A percentile compares a stretch with the other conserved stretches of the same genome.
Evolutionary conservation across 306 rosid genomes (phyloP).

Genomic region (Cucumis melo): DNA sequence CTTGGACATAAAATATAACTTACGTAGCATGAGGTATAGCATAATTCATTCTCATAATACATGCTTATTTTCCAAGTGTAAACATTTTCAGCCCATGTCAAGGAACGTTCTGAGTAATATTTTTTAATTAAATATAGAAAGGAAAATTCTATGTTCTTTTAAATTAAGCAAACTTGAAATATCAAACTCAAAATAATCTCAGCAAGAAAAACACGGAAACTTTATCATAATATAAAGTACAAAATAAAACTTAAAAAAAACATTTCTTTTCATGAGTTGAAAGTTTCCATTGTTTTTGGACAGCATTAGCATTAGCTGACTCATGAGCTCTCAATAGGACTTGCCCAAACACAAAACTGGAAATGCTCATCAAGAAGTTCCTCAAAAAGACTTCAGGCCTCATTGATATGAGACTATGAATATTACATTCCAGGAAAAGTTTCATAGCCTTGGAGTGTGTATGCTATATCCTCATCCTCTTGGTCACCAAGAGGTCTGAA

Average conservation of each 20-base stretch:
- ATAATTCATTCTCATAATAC: background rate
- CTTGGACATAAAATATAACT: background rate
- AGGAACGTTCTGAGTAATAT: background rate
- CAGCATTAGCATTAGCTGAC: background rate
- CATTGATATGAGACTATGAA: background rate
- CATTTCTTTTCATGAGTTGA: background rate
- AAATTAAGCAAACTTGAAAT: background rate
- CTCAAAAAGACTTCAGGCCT: background rate
- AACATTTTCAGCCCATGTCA: background rate
- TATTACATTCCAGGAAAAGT: background rate
- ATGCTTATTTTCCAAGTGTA: background rate
- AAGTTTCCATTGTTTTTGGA: background rate
- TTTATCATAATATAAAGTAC: background rate
- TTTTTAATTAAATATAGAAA: background rate
- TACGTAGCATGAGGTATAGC: background rate
- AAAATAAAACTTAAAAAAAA: background rate
- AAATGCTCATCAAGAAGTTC: background rate
- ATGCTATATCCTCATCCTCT: background rate
- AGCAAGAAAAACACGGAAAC: background rate
- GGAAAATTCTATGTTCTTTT: background rate
- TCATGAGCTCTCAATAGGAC: background rate
- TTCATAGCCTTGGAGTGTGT: background rate
- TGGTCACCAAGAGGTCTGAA: background rate
- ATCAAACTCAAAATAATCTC: background rate
- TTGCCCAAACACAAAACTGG: background rate